These are phyloP conservation scores for Atractiella rhizophila DNA, from an alignment of 768 basidiomycete genomes.

Conservation along the genomic window DNA sequence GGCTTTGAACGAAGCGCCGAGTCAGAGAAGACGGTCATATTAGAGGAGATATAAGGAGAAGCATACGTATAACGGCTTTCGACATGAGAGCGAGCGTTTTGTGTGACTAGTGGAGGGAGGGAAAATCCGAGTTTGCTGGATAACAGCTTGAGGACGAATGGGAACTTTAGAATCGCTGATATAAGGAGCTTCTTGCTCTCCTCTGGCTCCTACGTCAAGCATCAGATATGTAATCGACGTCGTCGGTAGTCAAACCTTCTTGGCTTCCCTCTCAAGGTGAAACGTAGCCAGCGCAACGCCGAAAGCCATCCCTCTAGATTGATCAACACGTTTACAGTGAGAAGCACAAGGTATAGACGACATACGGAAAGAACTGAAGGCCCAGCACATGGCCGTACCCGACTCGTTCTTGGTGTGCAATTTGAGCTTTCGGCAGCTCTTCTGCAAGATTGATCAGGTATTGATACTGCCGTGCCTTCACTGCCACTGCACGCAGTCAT, in stretches of 20 bases:
- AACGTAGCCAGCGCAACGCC: slow-evolving; percentile 19
- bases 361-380: too few relatives aligned
- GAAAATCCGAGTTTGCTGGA: background rate
- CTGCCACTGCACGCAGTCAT: slow-evolving; percentile 39
- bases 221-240: background rate
- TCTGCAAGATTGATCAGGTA: slow-evolving; percentile 45
- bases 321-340: slow-evolving; percentile 29
- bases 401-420: background rate
- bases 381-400: too few relatives aligned
- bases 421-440: slow-evolving; percentile 3
- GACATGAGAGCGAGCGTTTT: background rate
- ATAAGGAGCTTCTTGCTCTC: slow-evolving; percentile 42
- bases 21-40: background rate
- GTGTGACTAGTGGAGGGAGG: background rate
- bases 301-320: slow-evolving; percentile 36
- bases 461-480: slow-evolving; percentile 50
- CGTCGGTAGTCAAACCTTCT: slow-evolving; percentile 23
- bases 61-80: background rate
- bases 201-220: slow-evolving; percentile 27
- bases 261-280: slow-evolving; percentile 21
- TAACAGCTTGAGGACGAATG: slow-evolving; percentile 34
- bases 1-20: background rate
- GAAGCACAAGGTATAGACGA: too few relatives aligned
- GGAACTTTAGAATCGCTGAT: slow-evolving; percentile 51
- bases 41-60: background rate